Evolutionary conservation across 768 basidiomycete genomes (phyloP), one percentile per base, ranked within the genome.

Genomic region (Podaxis mareebaensis): DNA sequence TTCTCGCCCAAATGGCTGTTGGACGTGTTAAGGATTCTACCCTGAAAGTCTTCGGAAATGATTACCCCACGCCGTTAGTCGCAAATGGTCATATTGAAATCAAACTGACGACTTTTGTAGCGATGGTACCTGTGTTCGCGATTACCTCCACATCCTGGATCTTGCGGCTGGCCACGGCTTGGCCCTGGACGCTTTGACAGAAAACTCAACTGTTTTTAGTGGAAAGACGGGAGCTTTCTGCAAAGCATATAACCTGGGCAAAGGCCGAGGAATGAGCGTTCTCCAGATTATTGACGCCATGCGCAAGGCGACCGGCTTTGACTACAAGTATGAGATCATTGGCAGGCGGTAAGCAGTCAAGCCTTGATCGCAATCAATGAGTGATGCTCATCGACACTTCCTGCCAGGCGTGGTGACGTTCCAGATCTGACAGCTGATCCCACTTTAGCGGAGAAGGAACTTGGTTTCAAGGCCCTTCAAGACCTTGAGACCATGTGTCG

Each of bases 71-170:
- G 0, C 87, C 84, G 91, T 94, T 68, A 70, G 88, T 78, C 4
- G 26, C 28, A 10, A 39, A 24, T 36, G 36, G 20, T 44, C 26
- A 8, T 20, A 40, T 17, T 20, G 15, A 33, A 2, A 17, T 11
- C n/a, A 6, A 30, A 62, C 66, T 68, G 20, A 63, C 49, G 11
- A n/a, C 40, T 53, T 61, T 42, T 53, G 6, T 66, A 93, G 92
- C 40, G 96, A 99, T 72, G 96, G 96, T 8, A 98, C 96, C 7
- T 99, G 96, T 70, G 93, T 99, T n/a, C 90, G 96, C 48, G 96
- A 99, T 76, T 95, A 95, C 74, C 80, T 95, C 12, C 94, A 95
- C 70, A 86, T 99, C 65, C 85, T 98, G 73, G 97, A 99, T 75
- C 83, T 99, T 53, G 94, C 97, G n/a, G 81, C 87, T 15, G 97